Base-by-base conservation (phyloP, 2,329 filamentous ascomycete species). In the Samsoniella hepiali region DNA sequence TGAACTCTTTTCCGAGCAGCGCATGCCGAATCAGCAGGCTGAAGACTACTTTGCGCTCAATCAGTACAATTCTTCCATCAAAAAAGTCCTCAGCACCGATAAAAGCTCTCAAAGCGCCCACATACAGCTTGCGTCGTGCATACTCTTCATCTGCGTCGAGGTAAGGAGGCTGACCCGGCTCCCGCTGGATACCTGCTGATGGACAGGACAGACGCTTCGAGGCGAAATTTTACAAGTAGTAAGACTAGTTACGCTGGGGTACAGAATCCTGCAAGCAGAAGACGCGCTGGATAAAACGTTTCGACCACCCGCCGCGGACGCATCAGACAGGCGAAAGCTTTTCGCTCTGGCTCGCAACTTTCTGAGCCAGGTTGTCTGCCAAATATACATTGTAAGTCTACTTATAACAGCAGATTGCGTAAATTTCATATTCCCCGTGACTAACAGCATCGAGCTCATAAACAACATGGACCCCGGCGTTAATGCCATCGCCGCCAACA, bases 141-240 rank as follows among this genome's bases (percentile, higher is more conserved):
- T 64, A 10, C 44, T 64, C 2, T 64, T 62, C 53, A 64, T 64
- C 29, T 64, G 58, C 58, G 58, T 64, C 51, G 63, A 64, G 58
- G 63, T 62, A 49, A 2, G 13, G 2, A n/a, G 9, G 2, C 8
- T 4, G n/a, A 29, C 31, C 1, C 11, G 9, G 31, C n/a, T 32
- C 32, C 11, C 3, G n/a, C 17, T 7, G 15, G 6, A 5, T 22
- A 32, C 9, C 3, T 13, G 13, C 53, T 51, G 36, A 57, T n/a
- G 36, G n/a, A 6, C 22, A 15, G 1, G 1, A 17, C 31, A 64
- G 63, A 62, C 49, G 4, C 58, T 64, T 27, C 63, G 63, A 1
- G 63, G 63, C 11, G 51, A 62, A 5, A 53, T 64, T 3, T 10
- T 51, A 2, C 57, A 36, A 10, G 58, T 62, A 2, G 54, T 64